Evolutionary conservation across 139 green algal genomes (phyloP), one percentile per base, ranked within the genome.

Genomic region (Zygnema cylindricum): DNA sequence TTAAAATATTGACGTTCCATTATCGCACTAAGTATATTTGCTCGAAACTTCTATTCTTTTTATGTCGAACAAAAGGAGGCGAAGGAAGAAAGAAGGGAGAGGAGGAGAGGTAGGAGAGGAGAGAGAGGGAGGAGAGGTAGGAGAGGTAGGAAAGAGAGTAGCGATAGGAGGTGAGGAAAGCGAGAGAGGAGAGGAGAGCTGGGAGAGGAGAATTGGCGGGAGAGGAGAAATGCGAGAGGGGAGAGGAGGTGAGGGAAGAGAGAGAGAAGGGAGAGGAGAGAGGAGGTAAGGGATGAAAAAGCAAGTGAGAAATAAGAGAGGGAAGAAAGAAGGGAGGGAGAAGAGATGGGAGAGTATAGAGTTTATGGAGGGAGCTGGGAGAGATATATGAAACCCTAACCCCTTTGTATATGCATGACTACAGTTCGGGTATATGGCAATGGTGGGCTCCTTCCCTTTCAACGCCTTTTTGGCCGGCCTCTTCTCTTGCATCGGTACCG

Each of bases 391-490:
- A n/a, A n/a, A n/a, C n/a, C n/a, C n/a, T n/a, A n/a, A n/a, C n/a
- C n/a, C n/a, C 71, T 16, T 79, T 43, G 7, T 86, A 23, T 1
- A 7, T 79, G 38, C 16, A 16, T 16, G 36, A 11, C 21, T 79
- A 16, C 88, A 92, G 88, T 91, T 92, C 77, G 88, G 39, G 1
- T 92, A 92, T 75, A 88, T 92, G 75, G 38, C 57, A 40, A 33
- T 90, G n/a, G 89, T 91, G 22, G 89, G 89, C 2, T 91, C 89
- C 23, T 92, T 92, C 41, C 89, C 89, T 32, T 92, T 92, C 84
- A 92, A 92, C 85, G 40, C 89, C 0, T 92, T 92, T 35, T 77
- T 92, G 25, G 85, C 89, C 1, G 81, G 85, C 1, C 32, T 91
- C 35, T 55, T 92, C 85, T 89, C 84, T 36, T 89, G 89, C 76